Evolutionary conservation across 257 asterid species (phyloP).

Genomic region (Apocynum venetum): DNA sequence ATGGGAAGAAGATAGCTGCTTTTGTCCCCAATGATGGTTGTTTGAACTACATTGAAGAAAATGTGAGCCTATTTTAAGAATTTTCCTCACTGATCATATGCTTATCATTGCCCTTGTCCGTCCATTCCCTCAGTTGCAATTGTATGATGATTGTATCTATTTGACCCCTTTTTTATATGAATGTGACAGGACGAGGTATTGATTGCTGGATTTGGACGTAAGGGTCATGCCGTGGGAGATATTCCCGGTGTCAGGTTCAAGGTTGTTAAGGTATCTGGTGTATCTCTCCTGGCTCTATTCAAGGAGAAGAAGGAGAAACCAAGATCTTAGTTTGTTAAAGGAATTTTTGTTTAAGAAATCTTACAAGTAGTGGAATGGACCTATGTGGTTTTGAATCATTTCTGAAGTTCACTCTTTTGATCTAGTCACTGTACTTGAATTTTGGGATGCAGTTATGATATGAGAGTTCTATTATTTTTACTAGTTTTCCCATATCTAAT

Average conservation of each 20-base stretch:
- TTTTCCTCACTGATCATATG: not conserved
- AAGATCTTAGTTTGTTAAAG: conserved; percentile 38
- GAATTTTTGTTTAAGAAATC: not conserved
- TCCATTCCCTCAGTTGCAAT: not conserved
- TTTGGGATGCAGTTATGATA: not conserved
- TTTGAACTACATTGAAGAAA: conserved; percentile 74
- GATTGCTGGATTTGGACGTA: conserved; percentile 87
- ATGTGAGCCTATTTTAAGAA: conserved; percentile 32
- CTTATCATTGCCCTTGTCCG: not conserved
- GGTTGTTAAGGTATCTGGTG: conserved; percentile 90
- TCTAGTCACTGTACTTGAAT: conserved; percentile 24
- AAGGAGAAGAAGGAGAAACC: conserved; percentile 77
- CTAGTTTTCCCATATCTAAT: not conserved
- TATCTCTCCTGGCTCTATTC: conserved; percentile 65
- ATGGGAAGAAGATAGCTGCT: conserved; percentile 82
- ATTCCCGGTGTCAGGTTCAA: conserved; percentile 80
- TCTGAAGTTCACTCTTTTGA: conserved; percentile 15
- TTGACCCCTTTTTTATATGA: not conserved
- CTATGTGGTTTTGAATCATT: conserved; percentile 12
- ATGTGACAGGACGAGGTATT: conserved; percentile 63
- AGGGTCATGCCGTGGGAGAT: conserved; percentile 87
- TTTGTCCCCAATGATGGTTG: conserved; percentile 86
- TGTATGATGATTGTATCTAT: not conserved
- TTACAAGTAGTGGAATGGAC: conserved; percentile 17
- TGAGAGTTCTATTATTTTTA: conserved; percentile 6